phyloP scores from a whole-genome alignment of 371 early-diverging fungal genomes.

The Mucor plumbeus region DNA sequence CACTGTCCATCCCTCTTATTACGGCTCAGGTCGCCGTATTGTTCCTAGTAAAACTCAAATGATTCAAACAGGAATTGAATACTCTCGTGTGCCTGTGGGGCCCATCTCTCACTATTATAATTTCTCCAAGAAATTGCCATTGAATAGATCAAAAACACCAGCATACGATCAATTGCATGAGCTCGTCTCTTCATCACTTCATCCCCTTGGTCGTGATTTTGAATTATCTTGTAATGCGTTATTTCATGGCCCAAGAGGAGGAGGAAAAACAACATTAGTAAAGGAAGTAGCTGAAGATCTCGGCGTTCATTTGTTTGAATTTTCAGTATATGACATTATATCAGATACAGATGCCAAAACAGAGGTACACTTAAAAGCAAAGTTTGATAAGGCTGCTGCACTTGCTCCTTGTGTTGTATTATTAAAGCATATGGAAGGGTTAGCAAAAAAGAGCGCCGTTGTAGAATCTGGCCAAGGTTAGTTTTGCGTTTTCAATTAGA shows the following conservation, averaged over 20 bases:
- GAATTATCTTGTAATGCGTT: conserved; percentile 76
- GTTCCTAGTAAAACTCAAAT: conserved; percentile 66
- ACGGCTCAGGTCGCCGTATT: conserved; percentile 54
- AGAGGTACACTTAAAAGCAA: conserved; percentile 70
- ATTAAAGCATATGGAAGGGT: conserved; percentile 79
- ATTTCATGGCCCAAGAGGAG: conserved; percentile 84
- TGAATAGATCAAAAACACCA: conserved; percentile 31
- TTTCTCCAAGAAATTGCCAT: conserved; percentile 37
- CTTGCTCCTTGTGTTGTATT: conserved; percentile 84
- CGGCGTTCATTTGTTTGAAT: conserved; percentile 78
- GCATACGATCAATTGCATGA: conserved; percentile 53
- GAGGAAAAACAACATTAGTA: conserved; percentile 79
- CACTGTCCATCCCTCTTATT: conserved; percentile 45
- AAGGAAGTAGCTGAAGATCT: conserved; percentile 67
- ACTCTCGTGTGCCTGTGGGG: conserved; percentile 63
- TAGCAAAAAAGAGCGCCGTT: conserved; percentile 72
- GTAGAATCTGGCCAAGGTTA: conserved; percentile 73
- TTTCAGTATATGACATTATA: conserved; percentile 77
- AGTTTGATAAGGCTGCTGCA: conserved; percentile 79
- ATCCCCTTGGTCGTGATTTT: conserved; percentile 72
- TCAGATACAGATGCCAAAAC: conserved; percentile 85
- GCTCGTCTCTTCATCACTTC: conserved; percentile 72
- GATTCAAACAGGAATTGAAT: conserved; percentile 71
- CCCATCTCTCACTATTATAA: conserved; percentile 45
- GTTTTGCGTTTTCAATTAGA: background rate